A percentile compares a stretch with the other conserved stretches of the same genome.
Conservation (phyloP, 495 filamentous ascomycete species). For the Penicillium coprophilum region DNA sequence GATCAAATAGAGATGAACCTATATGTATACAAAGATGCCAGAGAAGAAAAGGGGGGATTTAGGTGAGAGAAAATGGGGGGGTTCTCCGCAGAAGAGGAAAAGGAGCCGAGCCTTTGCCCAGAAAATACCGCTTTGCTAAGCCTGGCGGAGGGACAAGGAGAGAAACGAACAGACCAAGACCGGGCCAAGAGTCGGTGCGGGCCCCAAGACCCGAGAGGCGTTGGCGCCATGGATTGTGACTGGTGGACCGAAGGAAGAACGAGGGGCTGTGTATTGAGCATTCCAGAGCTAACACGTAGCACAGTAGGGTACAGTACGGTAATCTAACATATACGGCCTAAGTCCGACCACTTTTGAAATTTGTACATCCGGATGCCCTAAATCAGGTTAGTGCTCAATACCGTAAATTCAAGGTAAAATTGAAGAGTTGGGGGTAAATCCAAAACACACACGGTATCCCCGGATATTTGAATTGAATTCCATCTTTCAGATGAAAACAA, state of each 20-base stretch:
- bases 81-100: slow-evolving; percentile 27
- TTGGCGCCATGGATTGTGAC: slow-evolving; percentile 16
- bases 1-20: slow-evolving; percentile 1
- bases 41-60: no score
- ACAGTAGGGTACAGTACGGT: slow-evolving; percentile 1
- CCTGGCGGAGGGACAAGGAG: slow-evolving; percentile 36
- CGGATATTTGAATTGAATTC: neutral
- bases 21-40: slow-evolving; percentile 10
- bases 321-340: no score
- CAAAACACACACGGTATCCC: neutral
- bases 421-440: neutral
- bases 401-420: neutral
- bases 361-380: neutral
- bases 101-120: slow-evolving; percentile 45
- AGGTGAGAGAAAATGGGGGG: slow-evolving; percentile 18
- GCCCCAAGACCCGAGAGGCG: slow-evolving; percentile 13
- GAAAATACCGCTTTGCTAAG: slow-evolving; percentile 38
- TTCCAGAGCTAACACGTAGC: slow-evolving; percentile 16
- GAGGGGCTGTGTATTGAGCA: slow-evolving; percentile 27
- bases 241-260: slow-evolving; percentile 10
- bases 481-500: neutral
- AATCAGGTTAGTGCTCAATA: slow-evolving; percentile 1
- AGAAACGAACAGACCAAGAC: slow-evolving; percentile 30
- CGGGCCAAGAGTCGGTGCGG: slow-evolving; percentile 35
- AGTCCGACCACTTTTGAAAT: no score